A percentile compares a stretch with the other conserved stretches of the same genome.
phyloP scores from a whole-genome alignment of 1,284 basidiomycete genomes.

The Heterobasidion occidentale region DNA sequence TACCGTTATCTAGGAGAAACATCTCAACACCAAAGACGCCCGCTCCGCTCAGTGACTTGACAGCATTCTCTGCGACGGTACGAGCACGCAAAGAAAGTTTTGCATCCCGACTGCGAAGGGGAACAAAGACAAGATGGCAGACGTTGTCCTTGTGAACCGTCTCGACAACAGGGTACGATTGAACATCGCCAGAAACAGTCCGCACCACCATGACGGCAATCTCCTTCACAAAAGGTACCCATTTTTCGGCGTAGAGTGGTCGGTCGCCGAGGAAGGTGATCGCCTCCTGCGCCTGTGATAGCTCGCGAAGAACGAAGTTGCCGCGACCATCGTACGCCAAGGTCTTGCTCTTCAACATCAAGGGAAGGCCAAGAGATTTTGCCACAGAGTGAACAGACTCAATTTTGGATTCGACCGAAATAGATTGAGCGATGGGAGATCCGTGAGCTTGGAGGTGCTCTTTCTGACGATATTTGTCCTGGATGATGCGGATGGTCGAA shows the following conservation, averaged over 20 bases:
- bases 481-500: conserved; percentile 80
- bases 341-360: conserved; percentile 96
- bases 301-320: conserved; percentile 73
- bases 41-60: conserved; percentile 79
- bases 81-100: conserved; percentile 59
- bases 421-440: conserved; percentile 73
- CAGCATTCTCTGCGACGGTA: conserved; percentile 75
- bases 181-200: conserved; percentile 65
- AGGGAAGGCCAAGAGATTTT: conserved; percentile 67
- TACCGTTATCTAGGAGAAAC: conserved; percentile 89
- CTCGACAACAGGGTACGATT: conserved; percentile 90
- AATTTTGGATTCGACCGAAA: conserved; percentile 46
- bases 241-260: conserved; percentile 88
- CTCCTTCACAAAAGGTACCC: conserved; percentile 87
- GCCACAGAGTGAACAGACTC: conserved; percentile 53
- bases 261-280: conserved; percentile 60
- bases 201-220: conserved; percentile 98
- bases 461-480: conserved; percentile 95
- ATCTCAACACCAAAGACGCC: conserved; percentile 98
- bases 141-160: conserved; percentile 95
- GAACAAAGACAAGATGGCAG: conserved; percentile 90
- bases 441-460: conserved; percentile 54
- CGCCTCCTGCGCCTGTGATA: conserved; percentile 52
- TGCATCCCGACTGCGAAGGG: conserved; percentile 57
- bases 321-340: conserved; percentile 96